Percentiles rank a stretch among this genome's conserved stretches.
Evolutionary conservation across 768 basidiomycete species (phyloP).

Genomic region (Boletus vermiculosoides): DNA sequence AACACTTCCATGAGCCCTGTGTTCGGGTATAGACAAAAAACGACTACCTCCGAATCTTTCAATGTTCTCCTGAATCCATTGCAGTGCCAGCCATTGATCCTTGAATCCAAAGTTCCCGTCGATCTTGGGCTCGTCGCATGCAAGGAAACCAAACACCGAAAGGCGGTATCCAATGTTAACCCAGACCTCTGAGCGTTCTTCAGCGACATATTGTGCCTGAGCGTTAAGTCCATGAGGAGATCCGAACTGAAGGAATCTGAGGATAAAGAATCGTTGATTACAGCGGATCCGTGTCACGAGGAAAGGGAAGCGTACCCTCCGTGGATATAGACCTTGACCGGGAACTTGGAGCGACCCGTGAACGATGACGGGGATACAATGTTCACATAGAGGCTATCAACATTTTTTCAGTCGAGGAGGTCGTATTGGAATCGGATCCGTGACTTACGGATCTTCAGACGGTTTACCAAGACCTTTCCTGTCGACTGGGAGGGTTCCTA

Average conservation of each 20-base stretch:
- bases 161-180: conserved; percentile 75
- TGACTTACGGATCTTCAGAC: conserved; percentile 62
- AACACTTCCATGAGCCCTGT: neutral
- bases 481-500: conserved; percentile 51
- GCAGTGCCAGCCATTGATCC: conserved; percentile 77
- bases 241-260: conserved; percentile 75
- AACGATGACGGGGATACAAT: conserved; percentile 53
- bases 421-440: neutral
- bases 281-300: neutral
- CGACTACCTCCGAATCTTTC: conserved; percentile 49
- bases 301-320: conserved; percentile 52
- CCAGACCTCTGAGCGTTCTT: conserved; percentile 65
- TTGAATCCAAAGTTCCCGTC: conserved; percentile 82
- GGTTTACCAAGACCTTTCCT: conserved; percentile 67
- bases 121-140: conserved; percentile 57
- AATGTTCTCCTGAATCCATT: conserved; percentile 72
- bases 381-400: conserved; percentile 59
- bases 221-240: conserved; percentile 61
- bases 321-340: conserved; percentile 75
- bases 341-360: conserved; percentile 43
- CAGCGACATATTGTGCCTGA: conserved; percentile 67
- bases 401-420: neutral
- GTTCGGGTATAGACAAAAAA: neutral
- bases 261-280: neutral
- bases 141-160: conserved; percentile 75